Evolutionary conservation across 768 basidiomycete genomes (phyloP).

Genomic region (Sutorius australiensis): DNA sequence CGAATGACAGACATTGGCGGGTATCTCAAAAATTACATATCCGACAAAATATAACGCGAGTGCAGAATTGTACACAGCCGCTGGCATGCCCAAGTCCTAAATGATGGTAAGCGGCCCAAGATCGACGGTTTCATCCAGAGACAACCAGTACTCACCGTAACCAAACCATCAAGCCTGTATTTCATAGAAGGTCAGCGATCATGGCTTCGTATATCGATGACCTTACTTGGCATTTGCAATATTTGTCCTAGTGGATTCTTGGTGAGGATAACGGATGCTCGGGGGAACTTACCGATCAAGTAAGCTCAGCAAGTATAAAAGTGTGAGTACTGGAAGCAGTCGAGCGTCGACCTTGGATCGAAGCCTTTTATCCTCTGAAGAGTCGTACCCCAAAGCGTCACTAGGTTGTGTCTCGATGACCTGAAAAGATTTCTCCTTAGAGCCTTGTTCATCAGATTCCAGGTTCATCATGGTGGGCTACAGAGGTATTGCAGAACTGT

Average conservation of each 20-base stretch:
- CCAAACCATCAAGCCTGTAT: conserved; percentile 49
- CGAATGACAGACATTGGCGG: conserved; percentile 43
- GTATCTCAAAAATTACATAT: conserved; percentile 59
- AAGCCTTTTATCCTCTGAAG: conserved; percentile 23
- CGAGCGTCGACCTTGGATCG: conserved; percentile 34
- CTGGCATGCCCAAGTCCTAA: conserved; percentile 49
- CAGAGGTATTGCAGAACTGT: neutral
- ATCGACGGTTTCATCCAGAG: neutral
- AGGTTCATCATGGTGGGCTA: conserved; percentile 6
- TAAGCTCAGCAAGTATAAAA: conserved; percentile 40
- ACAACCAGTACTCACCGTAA: conserved; percentile 32
- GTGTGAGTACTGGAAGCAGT: conserved; percentile 38
- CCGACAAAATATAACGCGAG: conserved; percentile 59
- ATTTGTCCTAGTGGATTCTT: conserved; percentile 26
- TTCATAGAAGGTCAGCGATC: neutral
- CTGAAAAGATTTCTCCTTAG: conserved; percentile 9
- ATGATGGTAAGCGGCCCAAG: neutral
- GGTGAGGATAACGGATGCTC: neutral
- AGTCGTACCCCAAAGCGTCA: neutral
- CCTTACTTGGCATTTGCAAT: conserved; percentile 39
- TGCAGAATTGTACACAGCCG: conserved; percentile 53
- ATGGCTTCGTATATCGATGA: neutral
- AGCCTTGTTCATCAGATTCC: neutral
- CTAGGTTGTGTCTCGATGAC: neutral
- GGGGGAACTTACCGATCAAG: conserved; percentile 33